These are phyloP conservation scores for Aspergillus sp. DNA, from an alignment of 2,329 filamentous ascomycete genomes.

Conservation along the genomic window DNA sequence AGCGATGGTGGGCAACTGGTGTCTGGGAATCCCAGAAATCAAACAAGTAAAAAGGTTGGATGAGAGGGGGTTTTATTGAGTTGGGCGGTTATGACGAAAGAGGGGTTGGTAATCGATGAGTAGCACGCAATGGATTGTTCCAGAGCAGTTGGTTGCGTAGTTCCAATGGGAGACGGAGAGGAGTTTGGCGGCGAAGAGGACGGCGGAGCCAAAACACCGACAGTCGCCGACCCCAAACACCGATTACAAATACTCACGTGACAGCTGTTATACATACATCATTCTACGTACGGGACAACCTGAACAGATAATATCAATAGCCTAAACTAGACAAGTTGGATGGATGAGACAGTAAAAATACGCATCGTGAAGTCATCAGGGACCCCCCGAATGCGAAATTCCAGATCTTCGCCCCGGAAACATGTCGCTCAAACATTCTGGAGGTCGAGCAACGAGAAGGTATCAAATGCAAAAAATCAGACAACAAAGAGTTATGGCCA, in stretches of 20 bases:
- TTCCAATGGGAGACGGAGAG: too few species aligned
- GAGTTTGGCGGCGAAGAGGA: too few species aligned
- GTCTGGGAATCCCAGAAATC: constrained; percentile 3
- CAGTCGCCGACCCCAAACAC: too few species aligned
- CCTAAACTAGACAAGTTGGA: background rate
- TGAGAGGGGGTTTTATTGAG: background rate
- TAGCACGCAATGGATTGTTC: constrained; percentile 7
- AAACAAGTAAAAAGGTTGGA: background rate
- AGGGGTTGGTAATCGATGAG: constrained; percentile 5
- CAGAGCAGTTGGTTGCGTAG: background rate
- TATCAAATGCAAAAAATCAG: constrained; percentile 6
- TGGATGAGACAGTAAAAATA: background rate
- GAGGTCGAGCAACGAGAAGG: background rate
- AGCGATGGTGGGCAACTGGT: constrained; percentile 51
- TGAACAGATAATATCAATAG: background rate
- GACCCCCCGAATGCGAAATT: background rate
- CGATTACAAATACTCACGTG: background rate
- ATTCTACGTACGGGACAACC: too few species aligned
- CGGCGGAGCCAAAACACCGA: too few species aligned
- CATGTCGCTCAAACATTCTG: constrained; percentile 2
- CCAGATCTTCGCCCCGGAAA: background rate
- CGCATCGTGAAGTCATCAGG: constrained; percentile 2
- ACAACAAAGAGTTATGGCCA: background rate
- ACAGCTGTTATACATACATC: background rate
- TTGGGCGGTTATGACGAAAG: constrained; percentile 2